A percentile compares a stretch with the other conserved stretches of the same genome.
Conservation (phyloP, 2,329 filamentous ascomycete genomes). For the Cladosporium sp. region DNA sequence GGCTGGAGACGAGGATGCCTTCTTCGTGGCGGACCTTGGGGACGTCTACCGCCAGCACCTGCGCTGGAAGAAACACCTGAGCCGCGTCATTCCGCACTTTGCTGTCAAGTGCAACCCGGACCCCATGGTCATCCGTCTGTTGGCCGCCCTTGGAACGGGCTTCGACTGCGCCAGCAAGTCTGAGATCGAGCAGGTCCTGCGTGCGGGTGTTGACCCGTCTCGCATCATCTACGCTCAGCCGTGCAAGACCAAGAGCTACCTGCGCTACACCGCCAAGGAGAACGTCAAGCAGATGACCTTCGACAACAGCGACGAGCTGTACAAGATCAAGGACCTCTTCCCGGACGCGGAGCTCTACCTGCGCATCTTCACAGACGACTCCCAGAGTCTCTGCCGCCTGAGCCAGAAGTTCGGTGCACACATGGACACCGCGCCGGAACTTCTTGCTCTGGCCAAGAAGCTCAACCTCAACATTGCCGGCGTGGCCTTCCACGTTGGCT, state of each 20-base stretch:
- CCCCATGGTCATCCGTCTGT: constrained; percentile 77
- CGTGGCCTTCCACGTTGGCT: constrained; percentile 97
- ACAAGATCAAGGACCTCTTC: constrained; percentile 92
- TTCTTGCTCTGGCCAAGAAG: constrained; percentile 74
- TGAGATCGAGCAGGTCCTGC: constrained; percentile 89
- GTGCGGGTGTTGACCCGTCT: constrained; percentile 74
- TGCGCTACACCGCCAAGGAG: constrained; percentile 78
- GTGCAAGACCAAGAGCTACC: constrained; percentile 98
- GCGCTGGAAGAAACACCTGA: constrained; percentile 93
- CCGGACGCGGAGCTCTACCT: constrained; percentile 87
- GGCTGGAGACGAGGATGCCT: constrained; percentile 91
- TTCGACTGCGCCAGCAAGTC: constrained; percentile 98
- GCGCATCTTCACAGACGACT: constrained; percentile 94
- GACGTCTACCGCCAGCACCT: constrained; percentile 98
- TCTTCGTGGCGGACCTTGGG: constrained; percentile 96
- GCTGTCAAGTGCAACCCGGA: constrained; percentile 99
- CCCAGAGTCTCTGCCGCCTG: constrained; percentile 84
- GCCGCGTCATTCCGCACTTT: constrained; percentile 93
- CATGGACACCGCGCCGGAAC: constrained; percentile 70
- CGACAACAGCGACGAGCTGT: constrained; percentile 95
- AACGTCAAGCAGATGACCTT: constrained; percentile 99
- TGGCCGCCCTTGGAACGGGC: constrained; percentile 82
- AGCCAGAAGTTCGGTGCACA: constrained; percentile 97
- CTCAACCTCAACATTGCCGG: constrained; percentile 87
- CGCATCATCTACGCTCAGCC: constrained; percentile 99